Evolutionary conservation across 2,329 filamentous ascomycete species (phyloP).

Genomic region (Colletotrichum echinochloae): DNA sequence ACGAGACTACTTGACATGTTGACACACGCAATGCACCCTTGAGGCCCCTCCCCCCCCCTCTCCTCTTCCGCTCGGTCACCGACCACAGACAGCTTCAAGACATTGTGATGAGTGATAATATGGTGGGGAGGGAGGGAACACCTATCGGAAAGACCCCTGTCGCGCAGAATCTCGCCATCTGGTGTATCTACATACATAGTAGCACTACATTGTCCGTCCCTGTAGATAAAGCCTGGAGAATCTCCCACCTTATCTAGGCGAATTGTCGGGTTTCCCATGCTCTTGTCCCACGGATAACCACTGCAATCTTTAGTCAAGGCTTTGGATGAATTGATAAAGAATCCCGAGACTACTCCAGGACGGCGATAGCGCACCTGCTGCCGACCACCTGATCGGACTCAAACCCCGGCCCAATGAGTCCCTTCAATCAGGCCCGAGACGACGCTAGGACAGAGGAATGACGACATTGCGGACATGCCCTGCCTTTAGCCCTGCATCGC

Average conservation of each 20-base stretch:
- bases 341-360: neutral
- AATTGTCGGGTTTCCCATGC: neutral
- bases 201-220: neutral
- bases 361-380: neutral
- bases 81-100: neutral
- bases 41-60: neutral
- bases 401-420: constrained; percentile 4
- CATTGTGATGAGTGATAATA: constrained; percentile 18
- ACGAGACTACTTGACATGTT: no score
- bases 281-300: neutral
- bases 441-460: constrained; percentile 26
- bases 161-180: neutral
- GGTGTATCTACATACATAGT: neutral
- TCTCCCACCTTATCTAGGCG: neutral
- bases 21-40: constrained; percentile 6
- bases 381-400: constrained; percentile 10
- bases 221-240: constrained; percentile 22
- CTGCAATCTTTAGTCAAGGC: neutral
- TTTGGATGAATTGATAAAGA: neutral
- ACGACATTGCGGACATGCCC: constrained; percentile 39
- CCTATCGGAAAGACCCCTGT: neutral
- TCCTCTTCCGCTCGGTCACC: neutral
- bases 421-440: neutral
- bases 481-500: constrained; percentile 22
- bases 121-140: constrained; percentile 8